These are phyloP conservation scores for Meira nashicola DNA, from an alignment of 1,284 basidiomycete genomes.

Conservation along the genomic window DNA sequence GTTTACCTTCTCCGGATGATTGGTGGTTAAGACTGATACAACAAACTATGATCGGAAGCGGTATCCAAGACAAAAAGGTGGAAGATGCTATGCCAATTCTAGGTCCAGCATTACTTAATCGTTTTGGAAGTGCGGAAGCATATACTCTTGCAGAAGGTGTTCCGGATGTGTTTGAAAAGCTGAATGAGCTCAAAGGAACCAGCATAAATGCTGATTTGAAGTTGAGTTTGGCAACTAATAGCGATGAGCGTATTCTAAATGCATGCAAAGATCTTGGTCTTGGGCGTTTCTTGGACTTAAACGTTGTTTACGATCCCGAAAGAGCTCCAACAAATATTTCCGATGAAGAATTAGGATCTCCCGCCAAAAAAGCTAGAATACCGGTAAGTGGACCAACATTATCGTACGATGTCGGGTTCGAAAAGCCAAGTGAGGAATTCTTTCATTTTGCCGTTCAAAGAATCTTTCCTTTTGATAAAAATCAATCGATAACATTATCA, in stretches of 20 bases:
- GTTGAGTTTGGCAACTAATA: constrained; percentile 9
- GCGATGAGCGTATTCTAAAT: neutral
- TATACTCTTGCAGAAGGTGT: constrained; percentile 1
- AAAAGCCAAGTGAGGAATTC: constrained; percentile 7
- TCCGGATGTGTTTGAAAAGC: neutral
- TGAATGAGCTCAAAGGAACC: neutral
- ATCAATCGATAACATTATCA: neutral
- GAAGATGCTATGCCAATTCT: neutral
- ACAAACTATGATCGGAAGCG: neutral
- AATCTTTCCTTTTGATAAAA: neutral
- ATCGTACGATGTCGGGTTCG: constrained; percentile 1
- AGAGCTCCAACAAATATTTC: neutral
- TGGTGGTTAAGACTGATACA: constrained; percentile 11
- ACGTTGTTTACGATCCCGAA: neutral
- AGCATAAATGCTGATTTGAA: neutral
- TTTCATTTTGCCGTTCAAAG: constrained; percentile 4
- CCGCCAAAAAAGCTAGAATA: neutral
- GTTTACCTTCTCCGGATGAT: neutral
- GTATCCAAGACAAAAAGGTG: neutral
- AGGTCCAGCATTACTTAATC: neutral
- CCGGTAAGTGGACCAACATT: neutral
- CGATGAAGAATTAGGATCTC: too few relatives aligned
- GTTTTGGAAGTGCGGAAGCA: constrained; percentile 3
- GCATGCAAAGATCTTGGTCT: constrained; percentile 2
- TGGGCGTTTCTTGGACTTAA: neutral